These are phyloP conservation scores for Cutaneotrichosporon sp. DNA, from an alignment of 1,284 basidiomycete species.

Conservation along the genomic window DNA sequence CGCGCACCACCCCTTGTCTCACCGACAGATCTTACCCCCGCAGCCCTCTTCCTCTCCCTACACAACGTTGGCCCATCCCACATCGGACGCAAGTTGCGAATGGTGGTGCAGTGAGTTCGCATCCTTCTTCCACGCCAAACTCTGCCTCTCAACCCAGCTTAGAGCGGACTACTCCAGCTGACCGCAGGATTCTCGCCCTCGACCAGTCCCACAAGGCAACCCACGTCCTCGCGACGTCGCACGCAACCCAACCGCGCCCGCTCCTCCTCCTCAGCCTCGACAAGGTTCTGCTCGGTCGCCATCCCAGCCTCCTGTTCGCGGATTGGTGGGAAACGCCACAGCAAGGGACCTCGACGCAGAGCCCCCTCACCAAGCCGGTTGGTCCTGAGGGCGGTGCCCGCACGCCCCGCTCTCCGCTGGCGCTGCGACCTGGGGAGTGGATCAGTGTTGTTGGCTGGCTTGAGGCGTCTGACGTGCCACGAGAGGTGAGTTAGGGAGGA, in stretches of 20 bases:
- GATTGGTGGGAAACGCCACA: background rate
- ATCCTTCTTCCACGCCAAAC: background rate
- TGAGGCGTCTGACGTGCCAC: background rate
- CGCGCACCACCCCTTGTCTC: background rate
- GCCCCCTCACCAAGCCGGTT: too few species aligned
- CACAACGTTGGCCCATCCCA: background rate
- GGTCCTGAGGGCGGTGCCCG: background rate
- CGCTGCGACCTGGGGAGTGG: conserved; percentile 6
- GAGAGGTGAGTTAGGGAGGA: background rate
- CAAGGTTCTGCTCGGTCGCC: background rate
- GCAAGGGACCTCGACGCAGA: background rate
- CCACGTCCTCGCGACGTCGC: conserved; percentile 5
- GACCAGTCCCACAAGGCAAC: conserved; percentile 1
- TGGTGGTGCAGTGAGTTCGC: conserved; percentile 9
- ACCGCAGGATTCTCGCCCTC: conserved; percentile 9
- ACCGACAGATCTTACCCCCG: conserved; percentile 10
- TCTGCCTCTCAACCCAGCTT: background rate
- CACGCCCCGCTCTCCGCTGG: conserved; percentile 1
- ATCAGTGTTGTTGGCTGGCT: conserved; percentile 12
- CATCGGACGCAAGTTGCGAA: conserved; percentile 8
- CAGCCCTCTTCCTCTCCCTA: conserved; percentile 7
- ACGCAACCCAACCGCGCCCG: background rate
- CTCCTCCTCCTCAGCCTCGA: conserved; percentile 1
- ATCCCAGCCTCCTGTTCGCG: background rate
- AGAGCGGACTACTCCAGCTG: background rate